Evolutionary conservation across 2,329 filamentous ascomycete species (phyloP).

Genomic region (Aaosphaeria pasadenensis): DNA sequence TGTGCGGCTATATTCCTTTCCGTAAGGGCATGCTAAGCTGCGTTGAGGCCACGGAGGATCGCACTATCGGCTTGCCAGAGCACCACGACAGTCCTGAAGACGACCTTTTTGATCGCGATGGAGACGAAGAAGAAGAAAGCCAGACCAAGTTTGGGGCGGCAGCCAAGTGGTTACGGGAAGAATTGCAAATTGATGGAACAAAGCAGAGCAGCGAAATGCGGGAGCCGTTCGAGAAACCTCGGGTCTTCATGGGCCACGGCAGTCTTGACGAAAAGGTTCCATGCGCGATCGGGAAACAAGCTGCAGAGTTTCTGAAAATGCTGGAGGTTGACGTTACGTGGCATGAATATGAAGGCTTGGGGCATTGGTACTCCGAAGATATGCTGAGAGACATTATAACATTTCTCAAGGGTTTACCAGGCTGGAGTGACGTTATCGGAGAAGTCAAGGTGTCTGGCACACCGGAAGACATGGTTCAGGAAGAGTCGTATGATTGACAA

Average conservation of each 20-base stretch:
- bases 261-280: slow-evolving; percentile 12
- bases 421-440: too few species aligned
- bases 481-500: too few species aligned
- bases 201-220: too few species aligned
- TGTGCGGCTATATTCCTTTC: slow-evolving; percentile 54
- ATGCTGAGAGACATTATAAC: slow-evolving; percentile 17
- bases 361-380: slow-evolving; percentile 17
- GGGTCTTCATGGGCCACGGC: slow-evolving; percentile 18
- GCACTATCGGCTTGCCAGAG: too few species aligned
- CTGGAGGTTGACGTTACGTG: slow-evolving; percentile 10
- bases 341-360: slow-evolving; percentile 13
- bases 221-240: not conserved
- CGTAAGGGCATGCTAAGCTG: slow-evolving; percentile 14
- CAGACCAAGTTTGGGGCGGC: slow-evolving; percentile 8
- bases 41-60: slow-evolving; percentile 2
- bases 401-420: slow-evolving; percentile 4
- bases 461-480: too few species aligned
- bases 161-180: slow-evolving; percentile 9
- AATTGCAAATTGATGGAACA: too few species aligned
- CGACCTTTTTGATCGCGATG: slow-evolving; percentile 8
- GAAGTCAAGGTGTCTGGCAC: too few species aligned
- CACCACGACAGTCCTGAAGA: slow-evolving; percentile 5
- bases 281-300: slow-evolving; percentile 6
- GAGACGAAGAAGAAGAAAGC: not conserved
- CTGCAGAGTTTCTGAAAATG: slow-evolving; percentile 7